Conservation (phyloP, 2,329 filamentous ascomycete genomes). For the Fusarium nygamai region DNA sequence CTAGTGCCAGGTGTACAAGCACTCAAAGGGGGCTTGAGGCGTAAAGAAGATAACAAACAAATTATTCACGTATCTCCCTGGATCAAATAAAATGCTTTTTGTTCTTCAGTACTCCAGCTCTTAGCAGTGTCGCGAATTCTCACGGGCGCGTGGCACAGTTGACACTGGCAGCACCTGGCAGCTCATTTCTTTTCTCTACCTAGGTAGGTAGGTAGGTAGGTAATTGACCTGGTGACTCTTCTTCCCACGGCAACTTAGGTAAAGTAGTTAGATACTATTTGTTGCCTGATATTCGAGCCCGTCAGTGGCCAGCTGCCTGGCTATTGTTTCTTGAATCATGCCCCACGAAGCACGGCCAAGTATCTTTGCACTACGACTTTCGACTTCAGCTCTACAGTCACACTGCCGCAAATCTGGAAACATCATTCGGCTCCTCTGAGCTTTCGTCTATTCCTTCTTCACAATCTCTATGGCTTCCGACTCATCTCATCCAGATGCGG, state of each 20-base stretch:
- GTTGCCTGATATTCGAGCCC: not conserved
- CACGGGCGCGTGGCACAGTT: constrained; percentile 3
- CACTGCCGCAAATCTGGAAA: not conserved
- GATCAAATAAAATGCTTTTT: constrained; percentile 2
- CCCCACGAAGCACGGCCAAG: not conserved
- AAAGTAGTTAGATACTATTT: not conserved
- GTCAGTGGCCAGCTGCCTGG: not conserved
- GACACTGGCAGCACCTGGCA: not conserved
- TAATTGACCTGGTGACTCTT: not conserved
- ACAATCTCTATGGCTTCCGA: constrained; percentile 7
- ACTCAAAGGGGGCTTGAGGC: not conserved
- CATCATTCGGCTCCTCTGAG: not conserved
- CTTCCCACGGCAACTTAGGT: not conserved
- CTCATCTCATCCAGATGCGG: not conserved
- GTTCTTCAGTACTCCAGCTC: not conserved
- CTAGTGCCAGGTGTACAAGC: constrained; percentile 20
- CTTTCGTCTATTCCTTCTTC: not conserved
- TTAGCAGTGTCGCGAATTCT: not conserved
- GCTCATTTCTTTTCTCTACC: not conserved
- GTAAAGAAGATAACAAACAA: not conserved
- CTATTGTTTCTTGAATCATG: not conserved
- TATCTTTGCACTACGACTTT: not conserved
- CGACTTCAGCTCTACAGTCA: not conserved
- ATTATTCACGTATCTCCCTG: not conserved
- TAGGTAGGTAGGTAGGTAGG: not conserved